Evolutionary conservation across 306 rosid genomes (phyloP).

Genomic region (Elaeagnus macrophylla): DNA sequence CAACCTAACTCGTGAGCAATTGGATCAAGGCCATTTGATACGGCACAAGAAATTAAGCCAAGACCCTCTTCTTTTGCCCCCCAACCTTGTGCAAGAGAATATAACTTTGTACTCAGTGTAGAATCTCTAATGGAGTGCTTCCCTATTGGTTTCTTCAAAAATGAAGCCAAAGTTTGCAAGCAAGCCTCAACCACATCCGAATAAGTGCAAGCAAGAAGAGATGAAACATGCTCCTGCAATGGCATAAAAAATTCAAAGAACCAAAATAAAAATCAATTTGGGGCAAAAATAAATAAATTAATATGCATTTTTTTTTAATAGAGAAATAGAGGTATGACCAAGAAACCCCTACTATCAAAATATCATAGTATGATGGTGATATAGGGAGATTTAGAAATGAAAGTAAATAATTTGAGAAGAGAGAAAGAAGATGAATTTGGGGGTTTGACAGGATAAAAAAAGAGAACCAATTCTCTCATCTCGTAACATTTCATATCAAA

Average conservation of each 20-base stretch:
- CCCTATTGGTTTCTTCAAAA: conserved; percentile 88
- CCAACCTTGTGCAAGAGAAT: conserved; percentile 96
- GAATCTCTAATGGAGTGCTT: conserved; percentile 72
- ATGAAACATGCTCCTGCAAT: conserved; percentile 95
- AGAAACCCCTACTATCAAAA: too few relatives aligned
- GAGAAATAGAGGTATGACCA: too few relatives aligned
- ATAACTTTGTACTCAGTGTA: conserved; percentile 75
- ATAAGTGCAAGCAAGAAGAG: conserved; percentile 90
- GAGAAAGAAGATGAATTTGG: too few relatives aligned
- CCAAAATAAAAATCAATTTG: conserved; percentile 9
- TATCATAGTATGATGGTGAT: too few relatives aligned
- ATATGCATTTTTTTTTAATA: background rate
- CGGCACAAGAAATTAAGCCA: conserved; percentile 77
- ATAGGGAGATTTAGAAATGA: too few relatives aligned
- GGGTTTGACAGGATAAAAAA: too few relatives aligned
- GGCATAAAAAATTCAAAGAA: conserved; percentile 15
- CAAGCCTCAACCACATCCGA: conserved; percentile 93
- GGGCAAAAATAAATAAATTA: conserved; percentile 1
- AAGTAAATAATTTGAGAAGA: too few relatives aligned
- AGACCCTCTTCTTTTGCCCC: conserved; percentile 99
- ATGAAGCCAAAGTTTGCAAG: conserved; percentile 80
- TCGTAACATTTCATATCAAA: too few relatives aligned
- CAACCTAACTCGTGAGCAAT: conserved; percentile 67
- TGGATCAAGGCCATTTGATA: conserved; percentile 52
- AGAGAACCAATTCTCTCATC: too few relatives aligned